A percentile compares a stretch with the other conserved stretches of the same genome.
Conservation (phyloP, 495 filamentous ascomycete genomes). For the Tuber calosporum region DNA sequence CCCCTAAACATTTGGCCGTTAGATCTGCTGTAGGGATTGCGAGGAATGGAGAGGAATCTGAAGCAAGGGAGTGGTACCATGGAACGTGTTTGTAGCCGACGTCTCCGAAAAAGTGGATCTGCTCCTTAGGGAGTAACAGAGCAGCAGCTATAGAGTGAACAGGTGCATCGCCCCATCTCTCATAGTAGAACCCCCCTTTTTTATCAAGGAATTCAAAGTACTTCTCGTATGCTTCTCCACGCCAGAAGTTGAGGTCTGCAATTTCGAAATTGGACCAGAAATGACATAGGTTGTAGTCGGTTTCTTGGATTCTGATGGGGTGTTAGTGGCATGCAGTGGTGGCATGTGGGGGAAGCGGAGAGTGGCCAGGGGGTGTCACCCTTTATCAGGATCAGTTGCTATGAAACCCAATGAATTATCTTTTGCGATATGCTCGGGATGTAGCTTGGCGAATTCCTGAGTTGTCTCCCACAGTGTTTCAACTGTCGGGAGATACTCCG, state of each 20-base stretch:
- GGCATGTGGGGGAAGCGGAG: slow-evolving; percentile 42
- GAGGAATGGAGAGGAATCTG: slow-evolving; percentile 6
- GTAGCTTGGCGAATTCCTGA: slow-evolving; percentile 36
- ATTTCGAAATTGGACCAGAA: slow-evolving; percentile 58
- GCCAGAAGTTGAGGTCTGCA: slow-evolving; percentile 51
- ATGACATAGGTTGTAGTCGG: slow-evolving; percentile 50
- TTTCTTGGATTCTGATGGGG: slow-evolving; percentile 42
- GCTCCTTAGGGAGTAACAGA: slow-evolving; percentile 48
- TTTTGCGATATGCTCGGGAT: slow-evolving; percentile 35
- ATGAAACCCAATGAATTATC: slow-evolving; percentile 50
- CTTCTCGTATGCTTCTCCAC: slow-evolving; percentile 47
- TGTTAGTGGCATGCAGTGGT: slow-evolving; percentile 43
- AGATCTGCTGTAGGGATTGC: slow-evolving; percentile 2
- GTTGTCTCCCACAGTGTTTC: slow-evolving; percentile 41
- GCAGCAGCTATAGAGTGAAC: slow-evolving; percentile 50
- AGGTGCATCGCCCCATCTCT: slow-evolving; percentile 55
- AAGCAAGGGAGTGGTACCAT: slow-evolving; percentile 46
- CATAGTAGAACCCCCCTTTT: slow-evolving; percentile 51
- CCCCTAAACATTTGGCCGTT: slow-evolving; percentile 20
- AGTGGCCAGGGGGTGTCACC: slow-evolving; percentile 24
- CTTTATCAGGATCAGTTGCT: slow-evolving; percentile 47
- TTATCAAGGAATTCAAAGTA: slow-evolving; percentile 48
- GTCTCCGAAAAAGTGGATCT: slow-evolving; percentile 52
- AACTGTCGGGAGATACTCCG: slow-evolving; percentile 46
- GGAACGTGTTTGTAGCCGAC: slow-evolving; percentile 51